Conservation (phyloP, 1,284 basidiomycete genomes). For the Austroboletus niveus region DNA sequence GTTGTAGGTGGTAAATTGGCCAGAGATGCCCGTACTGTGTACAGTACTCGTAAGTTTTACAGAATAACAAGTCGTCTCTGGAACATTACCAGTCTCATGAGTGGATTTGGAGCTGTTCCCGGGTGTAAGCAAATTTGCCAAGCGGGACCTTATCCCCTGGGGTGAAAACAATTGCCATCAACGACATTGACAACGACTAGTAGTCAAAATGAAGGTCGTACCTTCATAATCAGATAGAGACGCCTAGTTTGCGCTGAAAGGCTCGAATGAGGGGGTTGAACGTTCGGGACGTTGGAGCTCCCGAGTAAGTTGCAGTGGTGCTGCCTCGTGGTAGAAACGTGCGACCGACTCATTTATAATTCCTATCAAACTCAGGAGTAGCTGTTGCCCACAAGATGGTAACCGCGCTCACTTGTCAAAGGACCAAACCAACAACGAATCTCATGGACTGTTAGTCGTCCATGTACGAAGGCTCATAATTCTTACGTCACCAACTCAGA, state of each 20-base stretch:
- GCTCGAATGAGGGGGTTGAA: constrained; percentile 3
- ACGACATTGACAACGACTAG: background rate
- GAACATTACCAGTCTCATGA: constrained; percentile 12
- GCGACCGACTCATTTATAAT: constrained; percentile 16
- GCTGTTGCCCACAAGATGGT: too few relatives aligned
- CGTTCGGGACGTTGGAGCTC: background rate
- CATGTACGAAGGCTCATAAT: background rate
- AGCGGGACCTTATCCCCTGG: constrained; percentile 1
- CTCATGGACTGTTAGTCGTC: constrained; percentile 6
- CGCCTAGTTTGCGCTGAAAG: too few relatives aligned
- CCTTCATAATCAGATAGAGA: too few relatives aligned
- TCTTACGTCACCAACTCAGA: background rate
- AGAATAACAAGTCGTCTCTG: background rate
- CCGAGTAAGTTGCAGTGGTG: background rate
- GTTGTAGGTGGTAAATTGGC: background rate
- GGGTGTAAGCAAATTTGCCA: background rate
- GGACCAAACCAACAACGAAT: constrained; percentile 3
- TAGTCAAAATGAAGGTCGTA: background rate
- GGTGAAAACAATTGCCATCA: constrained; percentile 8
- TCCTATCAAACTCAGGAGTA: background rate
- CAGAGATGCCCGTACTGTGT: constrained; percentile 1
- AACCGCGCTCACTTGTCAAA: background rate
- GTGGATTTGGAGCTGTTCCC: background rate
- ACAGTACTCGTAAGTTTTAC: constrained; percentile 9
- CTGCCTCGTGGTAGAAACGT: constrained; percentile 26